Evolutionary conservation across 108 stramenopile species (phyloP).

Genomic region (Fragilaria radians): DNA sequence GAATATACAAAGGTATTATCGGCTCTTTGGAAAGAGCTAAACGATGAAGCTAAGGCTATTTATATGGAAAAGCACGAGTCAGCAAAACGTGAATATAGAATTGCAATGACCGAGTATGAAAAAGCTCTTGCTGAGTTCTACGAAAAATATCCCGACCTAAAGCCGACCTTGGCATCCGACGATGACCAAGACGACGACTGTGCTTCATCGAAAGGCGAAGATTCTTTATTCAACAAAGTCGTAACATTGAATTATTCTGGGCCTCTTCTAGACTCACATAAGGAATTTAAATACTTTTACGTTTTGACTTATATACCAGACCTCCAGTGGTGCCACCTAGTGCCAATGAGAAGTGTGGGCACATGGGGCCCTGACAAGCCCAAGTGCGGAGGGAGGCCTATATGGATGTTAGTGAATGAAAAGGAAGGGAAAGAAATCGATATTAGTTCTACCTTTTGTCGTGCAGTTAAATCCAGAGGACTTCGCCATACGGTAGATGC

Average conservation of each 20-base stretch:
- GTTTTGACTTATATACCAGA: conserved; percentile 85
- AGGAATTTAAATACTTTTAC: conserved; percentile 37
- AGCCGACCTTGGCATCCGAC: not conserved
- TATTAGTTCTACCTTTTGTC: conserved; percentile 54
- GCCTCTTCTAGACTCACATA: conserved; percentile 23
- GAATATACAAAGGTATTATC: conserved; percentile 27
- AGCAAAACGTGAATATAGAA: conserved; percentile 14
- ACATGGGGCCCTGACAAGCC: conserved; percentile 52
- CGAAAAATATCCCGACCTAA: conserved; percentile 15
- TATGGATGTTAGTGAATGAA: conserved; percentile 73
- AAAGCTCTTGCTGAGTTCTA: conserved; percentile 25
- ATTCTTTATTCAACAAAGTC: conserved; percentile 66
- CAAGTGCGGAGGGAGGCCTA: conserved; percentile 52
- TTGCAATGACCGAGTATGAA: conserved; percentile 29
- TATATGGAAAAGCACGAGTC: conserved; percentile 23
- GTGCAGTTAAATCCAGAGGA: conserved; percentile 43
- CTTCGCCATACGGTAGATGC: conserved; percentile 71
- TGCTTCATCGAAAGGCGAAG: not conserved
- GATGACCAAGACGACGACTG: not conserved
- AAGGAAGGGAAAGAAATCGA: conserved; percentile 76
- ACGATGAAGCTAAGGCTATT: conserved; percentile 26
- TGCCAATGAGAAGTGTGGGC: conserved; percentile 70
- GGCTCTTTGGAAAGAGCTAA: conserved; percentile 32
- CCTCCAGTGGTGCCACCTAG: conserved; percentile 81
- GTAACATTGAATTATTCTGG: conserved; percentile 47